Percentiles rank a stretch among this genome's conserved stretches.
These are phyloP conservation scores for Flaveria ramosissima DNA, from an alignment of 129 eudicot species.

Conservation along the genomic window DNA sequence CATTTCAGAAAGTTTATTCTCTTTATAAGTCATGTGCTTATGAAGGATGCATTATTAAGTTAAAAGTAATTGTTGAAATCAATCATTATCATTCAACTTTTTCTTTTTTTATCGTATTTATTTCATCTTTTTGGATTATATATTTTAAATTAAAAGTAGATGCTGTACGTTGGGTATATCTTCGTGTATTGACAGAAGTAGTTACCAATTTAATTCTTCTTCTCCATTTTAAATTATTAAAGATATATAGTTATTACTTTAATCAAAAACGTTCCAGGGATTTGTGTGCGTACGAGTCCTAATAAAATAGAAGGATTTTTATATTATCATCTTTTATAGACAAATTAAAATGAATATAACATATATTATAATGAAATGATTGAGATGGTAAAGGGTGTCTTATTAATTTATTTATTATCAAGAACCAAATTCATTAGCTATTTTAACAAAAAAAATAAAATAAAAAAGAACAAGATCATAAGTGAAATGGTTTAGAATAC, in stretches of 20 bases:
- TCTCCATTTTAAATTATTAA: neutral
- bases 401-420: neutral
- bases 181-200: conserved; percentile 18
- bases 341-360: neutral
- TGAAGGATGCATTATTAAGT: conserved; percentile 14
- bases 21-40: conserved; percentile 22
- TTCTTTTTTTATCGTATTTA: neutral
- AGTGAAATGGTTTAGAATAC: neutral
- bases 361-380: conserved; percentile 5
- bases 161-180: conserved; percentile 4
- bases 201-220: neutral
- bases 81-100: conserved; percentile 14
- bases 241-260: neutral
- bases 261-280: neutral
- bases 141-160: conserved; percentile 10
- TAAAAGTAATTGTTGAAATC: neutral
- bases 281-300: neutral
- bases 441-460: neutral
- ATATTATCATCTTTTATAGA: conserved; percentile 3
- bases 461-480: neutral
- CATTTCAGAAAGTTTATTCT: neutral
- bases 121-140: conserved; percentile 8
- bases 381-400: neutral
- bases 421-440: neutral
- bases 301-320: neutral